These are phyloP conservation scores for Trametes pubescens DNA, from an alignment of 1,284 basidiomycete species.

Conservation along the genomic window DNA sequence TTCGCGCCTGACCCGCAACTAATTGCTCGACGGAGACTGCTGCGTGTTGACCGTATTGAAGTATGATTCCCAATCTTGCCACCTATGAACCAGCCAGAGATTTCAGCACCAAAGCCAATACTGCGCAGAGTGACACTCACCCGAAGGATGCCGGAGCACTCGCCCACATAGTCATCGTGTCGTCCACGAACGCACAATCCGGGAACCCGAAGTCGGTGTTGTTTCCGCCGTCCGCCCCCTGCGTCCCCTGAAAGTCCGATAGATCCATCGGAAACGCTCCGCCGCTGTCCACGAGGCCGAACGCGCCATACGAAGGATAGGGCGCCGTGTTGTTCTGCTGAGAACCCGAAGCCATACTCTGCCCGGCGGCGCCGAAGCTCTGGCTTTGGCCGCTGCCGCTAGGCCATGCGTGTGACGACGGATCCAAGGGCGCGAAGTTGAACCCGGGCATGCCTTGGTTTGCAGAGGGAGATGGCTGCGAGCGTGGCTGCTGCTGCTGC, in stretches of 20 bases:
- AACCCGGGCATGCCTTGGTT: neutral
- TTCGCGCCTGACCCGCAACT: neutral
- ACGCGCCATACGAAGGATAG: neutral
- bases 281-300: neutral
- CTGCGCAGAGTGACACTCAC: constrained; percentile 24
- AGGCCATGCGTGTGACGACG: neutral
- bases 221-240: neutral
- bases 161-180: constrained; percentile 44
- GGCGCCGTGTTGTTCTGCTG: neutral
- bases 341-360: neutral
- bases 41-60: constrained; percentile 7
- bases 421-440: neutral
- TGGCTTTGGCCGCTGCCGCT: no score
- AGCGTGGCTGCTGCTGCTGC: neutral
- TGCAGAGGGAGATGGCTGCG: neutral
- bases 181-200: constrained; percentile 30
- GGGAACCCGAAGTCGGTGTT: neutral
- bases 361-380: neutral
- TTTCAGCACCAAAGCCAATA: neutral
- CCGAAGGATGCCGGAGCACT: constrained; percentile 43
- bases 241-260: neutral
- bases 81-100: constrained; percentile 7
- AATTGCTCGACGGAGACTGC: neutral
- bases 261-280: constrained; percentile 2
- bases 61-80: constrained; percentile 36